Evolutionary conservation across 106 monocot species (phyloP), one percentile per base, ranked within the genome.

Genomic region (Dioscorea alata): DNA sequence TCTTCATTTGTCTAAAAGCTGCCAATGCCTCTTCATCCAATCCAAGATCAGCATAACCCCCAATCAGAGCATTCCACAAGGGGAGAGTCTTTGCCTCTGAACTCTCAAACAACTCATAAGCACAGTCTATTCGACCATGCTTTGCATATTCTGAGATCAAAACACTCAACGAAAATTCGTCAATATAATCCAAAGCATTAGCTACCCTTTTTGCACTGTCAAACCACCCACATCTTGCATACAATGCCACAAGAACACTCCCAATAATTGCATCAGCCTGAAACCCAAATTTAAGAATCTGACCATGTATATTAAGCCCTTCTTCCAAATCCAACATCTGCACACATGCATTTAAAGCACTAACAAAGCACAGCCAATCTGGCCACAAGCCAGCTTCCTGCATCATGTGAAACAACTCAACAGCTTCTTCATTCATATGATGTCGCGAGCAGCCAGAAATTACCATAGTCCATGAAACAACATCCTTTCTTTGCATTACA

Each of bases 71-170:
- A 77, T 85, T 85, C 80, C 80, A 81, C 61, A 85, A 34, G 33
- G 80, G 50, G 67, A 85, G 24, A 17, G 63, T 77, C 63, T 81
- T 85, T 33, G 35, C 66, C 54, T 69, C 48, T 9, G 77, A 65
- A 52, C 62, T 64, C 22, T 74, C 62, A 74, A 85, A 80, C n/a
- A 85, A 49, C 13, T 69, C 64, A 65, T 8, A 14, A n/a, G 80
- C 69, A 66, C 20, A 14, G 22, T 71, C 74, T 42, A 77, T 53
- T 13, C 28, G 15, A 31, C 80, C 80, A 59, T 78, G 85, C 61
- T 85, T 85, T 31, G 74, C 85, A 77, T 80, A 80, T 80, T 85
- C 85, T 23, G 81, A 64, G 56, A 85, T 81, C 42, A 85, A 23
- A 1, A 81, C 68, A 48, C 74, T 85, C 74, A 74, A 74, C 50